phyloP scores from a whole-genome alignment of 306 rosid species.

The Cucumis hystrix region DNA sequence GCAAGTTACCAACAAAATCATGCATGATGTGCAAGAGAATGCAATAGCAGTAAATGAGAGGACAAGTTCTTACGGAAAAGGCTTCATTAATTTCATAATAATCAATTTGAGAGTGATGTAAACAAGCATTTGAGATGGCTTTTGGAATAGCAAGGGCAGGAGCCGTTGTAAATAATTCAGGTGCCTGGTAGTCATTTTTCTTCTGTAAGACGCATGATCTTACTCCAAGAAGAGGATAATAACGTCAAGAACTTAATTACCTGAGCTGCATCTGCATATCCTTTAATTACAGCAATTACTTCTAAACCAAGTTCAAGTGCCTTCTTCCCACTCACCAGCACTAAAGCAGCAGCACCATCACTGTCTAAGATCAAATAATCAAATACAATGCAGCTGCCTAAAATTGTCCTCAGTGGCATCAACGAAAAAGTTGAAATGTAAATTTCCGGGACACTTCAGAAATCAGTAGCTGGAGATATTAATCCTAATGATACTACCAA shows the following conservation, averaged over 20 bases:
- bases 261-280: conserved; percentile 93
- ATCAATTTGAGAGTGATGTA: conserved; percentile 73
- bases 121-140: conserved; percentile 80
- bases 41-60: neutral
- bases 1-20: neutral
- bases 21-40: neutral
- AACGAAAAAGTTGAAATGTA: neutral
- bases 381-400: neutral
- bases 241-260: conserved; percentile 16
- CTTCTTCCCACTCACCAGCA: conserved; percentile 79
- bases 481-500: neutral
- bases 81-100: conserved; percentile 93
- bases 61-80: conserved; percentile 51
- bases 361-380: conserved; percentile 29
- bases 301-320: conserved; percentile 68
- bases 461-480: neutral
- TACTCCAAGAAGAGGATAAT: conserved; percentile 13
- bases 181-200: conserved; percentile 48
- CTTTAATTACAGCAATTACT: conserved; percentile 78
- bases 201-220: conserved; percentile 6
- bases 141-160: conserved; percentile 80
- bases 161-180: conserved; percentile 76
- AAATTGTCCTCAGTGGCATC: neutral
- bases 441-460: neutral
- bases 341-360: conserved; percentile 94